Base-by-base conservation (phyloP, 1,284 basidiomycete species). In the Malassezia restricta region DNA sequence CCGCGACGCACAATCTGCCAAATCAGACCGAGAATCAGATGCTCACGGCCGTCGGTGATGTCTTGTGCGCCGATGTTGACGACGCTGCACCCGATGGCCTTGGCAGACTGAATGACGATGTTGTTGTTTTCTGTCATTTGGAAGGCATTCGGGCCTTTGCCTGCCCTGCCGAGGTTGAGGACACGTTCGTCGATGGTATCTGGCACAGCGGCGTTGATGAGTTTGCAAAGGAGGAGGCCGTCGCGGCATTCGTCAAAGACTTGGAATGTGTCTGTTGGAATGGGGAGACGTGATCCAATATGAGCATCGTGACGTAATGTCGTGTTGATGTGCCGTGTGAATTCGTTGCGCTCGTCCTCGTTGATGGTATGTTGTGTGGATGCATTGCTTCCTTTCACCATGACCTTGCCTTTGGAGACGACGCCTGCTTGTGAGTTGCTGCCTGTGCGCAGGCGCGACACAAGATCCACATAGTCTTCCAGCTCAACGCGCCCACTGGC, bases 121-220 rank as follows among this genome's bases (percentile, higher is more conserved):
- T 96, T 98, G 79, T 98, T 96, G 79, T 98, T 98, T 75, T 98
- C 92, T 0, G 92, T 96, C 74, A 95, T 95, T 73, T 96, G 90
- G 82, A 98, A 98, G 89, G 95, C 54, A 91, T 81, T 17, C 82
- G 82, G 64, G 59, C 71, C 71, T 61, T 77, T 77, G 40, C 75
- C 76, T 14, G 56, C 72, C 24, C 74, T 71, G 47, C 65, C 68
- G 37, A 61, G 57, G 79, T 98, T 98, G 64, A 98, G 79, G 5
- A 96, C 92, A 80, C 92, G 91, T 64, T 84, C 86, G 76, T 98
- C 92, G 76, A 98, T 98, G 7, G 92, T 98, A 75, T 98, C 92
- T 17, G 92, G 89, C 2, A 98, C 92, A 31, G 92, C 92, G 76
- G 96, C 91, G 76, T 98, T 96, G 79, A 96, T 92, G 61, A 96